Evolutionary conservation across 2,329 filamentous ascomycete species (phyloP).

Genomic region (Knufia fluminis): DNA sequence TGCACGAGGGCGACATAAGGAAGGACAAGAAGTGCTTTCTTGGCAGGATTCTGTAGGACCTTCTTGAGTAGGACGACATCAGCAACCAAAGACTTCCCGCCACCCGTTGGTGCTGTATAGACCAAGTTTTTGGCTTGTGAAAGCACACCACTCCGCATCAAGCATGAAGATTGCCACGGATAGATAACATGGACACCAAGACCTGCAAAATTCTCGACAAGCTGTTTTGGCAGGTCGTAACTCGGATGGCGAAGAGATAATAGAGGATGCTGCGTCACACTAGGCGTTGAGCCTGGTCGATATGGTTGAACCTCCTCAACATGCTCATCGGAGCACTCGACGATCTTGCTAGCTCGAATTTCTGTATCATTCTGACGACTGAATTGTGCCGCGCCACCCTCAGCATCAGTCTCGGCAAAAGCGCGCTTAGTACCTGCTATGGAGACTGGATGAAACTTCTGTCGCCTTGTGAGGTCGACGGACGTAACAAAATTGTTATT

Average conservation of each 20-base stretch:
- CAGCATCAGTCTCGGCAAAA: constrained; percentile 17
- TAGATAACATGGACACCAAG: constrained; percentile 67
- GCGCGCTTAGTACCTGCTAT: constrained; percentile 44
- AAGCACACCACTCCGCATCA: constrained; percentile 58
- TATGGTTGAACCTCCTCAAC: not conserved
- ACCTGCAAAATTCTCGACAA: constrained; percentile 56
- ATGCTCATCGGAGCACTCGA: constrained; percentile 3
- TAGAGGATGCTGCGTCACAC: constrained; percentile 33
- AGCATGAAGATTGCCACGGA: constrained; percentile 68
- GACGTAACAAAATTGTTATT: constrained; percentile 45
- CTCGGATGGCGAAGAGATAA: constrained; percentile 53
- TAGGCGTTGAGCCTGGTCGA: constrained; percentile 22
- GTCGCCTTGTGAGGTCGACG: constrained; percentile 33
- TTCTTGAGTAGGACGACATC: constrained; percentile 64
- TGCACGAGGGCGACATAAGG: constrained; percentile 73
- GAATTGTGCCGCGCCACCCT: not conserved
- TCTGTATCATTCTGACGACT: not conserved
- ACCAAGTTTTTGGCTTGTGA: constrained; percentile 59
- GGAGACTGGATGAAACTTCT: constrained; percentile 32
- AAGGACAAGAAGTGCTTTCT: constrained; percentile 63
- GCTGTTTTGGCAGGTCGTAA: constrained; percentile 52
- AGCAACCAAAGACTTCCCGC: constrained; percentile 64
- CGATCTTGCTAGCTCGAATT: constrained; percentile 8
- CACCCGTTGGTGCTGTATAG: constrained; percentile 71
- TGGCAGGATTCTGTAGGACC: constrained; percentile 52